phyloP scores from a whole-genome alignment of 768 basidiomycete genomes.

The Cytidiella melzeri region DNA sequence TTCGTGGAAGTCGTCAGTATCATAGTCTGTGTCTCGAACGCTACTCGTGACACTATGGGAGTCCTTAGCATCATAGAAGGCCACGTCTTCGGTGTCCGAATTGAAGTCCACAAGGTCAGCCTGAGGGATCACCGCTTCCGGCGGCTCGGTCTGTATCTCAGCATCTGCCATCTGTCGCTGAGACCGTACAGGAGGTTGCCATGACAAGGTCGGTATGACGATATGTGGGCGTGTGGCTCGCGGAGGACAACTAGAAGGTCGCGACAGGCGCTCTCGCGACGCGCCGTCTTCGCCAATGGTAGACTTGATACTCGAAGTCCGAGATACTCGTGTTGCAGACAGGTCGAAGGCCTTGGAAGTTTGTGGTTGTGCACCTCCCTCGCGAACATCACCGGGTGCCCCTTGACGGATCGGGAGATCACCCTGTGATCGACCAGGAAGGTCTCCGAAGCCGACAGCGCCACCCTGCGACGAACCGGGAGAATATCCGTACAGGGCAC shows the following conservation, averaged over 20 bases:
- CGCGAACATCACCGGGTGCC: not conserved
- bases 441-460: constrained; percentile 11
- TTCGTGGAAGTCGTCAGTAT: no score
- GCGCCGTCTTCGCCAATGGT: no score
- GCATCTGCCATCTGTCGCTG: not conserved
- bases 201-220: not conserved
- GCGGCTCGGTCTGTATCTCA: not conserved
- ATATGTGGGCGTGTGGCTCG: not conserved
- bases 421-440: constrained; percentile 4
- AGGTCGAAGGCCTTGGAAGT: no score
- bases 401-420: constrained; percentile 12
- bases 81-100: not conserved
- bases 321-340: no score
- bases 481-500: not conserved
- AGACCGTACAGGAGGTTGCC: not conserved
- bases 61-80: not conserved
- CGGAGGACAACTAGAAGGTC: not conserved
- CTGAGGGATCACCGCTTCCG: not conserved
- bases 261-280: not conserved
- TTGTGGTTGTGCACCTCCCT: not conserved
- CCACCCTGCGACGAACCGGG: not conserved
- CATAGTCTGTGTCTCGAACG: not conserved
- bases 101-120: not conserved
- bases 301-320: no score
- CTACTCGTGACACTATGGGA: not conserved